Conservation (phyloP, 2,329 filamentous ascomycete genomes). For the Phialemoniopsis sp. region DNA sequence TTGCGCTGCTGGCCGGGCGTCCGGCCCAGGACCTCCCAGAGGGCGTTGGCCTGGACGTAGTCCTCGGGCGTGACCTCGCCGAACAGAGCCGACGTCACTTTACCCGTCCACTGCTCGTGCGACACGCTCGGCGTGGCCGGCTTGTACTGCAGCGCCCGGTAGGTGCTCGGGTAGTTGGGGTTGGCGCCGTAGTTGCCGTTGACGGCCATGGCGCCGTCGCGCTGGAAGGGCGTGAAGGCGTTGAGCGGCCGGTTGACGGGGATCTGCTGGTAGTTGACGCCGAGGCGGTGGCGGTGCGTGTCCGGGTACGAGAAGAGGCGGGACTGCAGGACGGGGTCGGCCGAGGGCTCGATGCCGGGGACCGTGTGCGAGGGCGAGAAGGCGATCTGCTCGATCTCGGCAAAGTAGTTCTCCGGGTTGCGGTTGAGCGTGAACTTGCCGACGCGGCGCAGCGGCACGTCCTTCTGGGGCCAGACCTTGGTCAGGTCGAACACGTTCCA, state of each 20-base stretch:
- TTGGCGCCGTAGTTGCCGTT: slow-evolving; percentile 61
- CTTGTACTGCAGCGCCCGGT: slow-evolving; percentile 38
- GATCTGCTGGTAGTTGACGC: slow-evolving; percentile 61
- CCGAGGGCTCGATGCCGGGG: slow-evolving; percentile 57
- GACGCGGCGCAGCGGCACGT: slow-evolving; percentile 57
- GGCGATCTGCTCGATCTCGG: slow-evolving; percentile 64
- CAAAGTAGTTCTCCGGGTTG: slow-evolving; percentile 65
- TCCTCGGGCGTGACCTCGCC: slow-evolving; percentile 42
- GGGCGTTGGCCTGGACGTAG: slow-evolving; percentile 41
- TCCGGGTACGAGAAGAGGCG: slow-evolving; percentile 60
- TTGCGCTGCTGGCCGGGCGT: slow-evolving; percentile 55
- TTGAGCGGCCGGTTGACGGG: slow-evolving; percentile 54
- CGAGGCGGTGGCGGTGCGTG: slow-evolving; percentile 59
- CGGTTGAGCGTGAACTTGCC: slow-evolving; percentile 61
- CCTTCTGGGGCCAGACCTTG: slow-evolving; percentile 62
- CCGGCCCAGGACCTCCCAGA: slow-evolving; percentile 45
- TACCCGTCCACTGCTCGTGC: slow-evolving; percentile 44
- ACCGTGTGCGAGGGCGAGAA: slow-evolving; percentile 64
- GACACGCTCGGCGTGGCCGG: slow-evolving; percentile 31
- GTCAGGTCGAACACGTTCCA: slow-evolving; percentile 68
- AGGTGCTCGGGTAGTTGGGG: slow-evolving; percentile 53
- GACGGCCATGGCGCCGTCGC: slow-evolving; percentile 67
- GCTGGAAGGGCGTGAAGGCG: slow-evolving; percentile 65
- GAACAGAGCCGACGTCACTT: slow-evolving; percentile 37
- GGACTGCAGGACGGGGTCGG: slow-evolving; percentile 59